Percentiles rank a stretch among this genome's conserved stretches.
Evolutionary conservation across 495 filamentous ascomycete genomes (phyloP).

Genomic region (Apiosordaria backusii): DNA sequence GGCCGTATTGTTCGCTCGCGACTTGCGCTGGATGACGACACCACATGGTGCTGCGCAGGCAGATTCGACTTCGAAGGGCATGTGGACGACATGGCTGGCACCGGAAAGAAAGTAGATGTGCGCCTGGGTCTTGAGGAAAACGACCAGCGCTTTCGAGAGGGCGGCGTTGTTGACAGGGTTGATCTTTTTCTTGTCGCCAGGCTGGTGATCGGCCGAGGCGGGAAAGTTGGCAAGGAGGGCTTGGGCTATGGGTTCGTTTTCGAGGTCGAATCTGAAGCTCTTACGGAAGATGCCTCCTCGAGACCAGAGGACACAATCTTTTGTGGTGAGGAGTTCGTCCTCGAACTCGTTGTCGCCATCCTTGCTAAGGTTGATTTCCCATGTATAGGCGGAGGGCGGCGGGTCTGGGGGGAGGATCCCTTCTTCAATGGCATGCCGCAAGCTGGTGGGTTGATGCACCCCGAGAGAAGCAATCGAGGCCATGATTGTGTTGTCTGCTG

Average conservation of each 20-base stretch:
- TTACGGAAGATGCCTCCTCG: slow-evolving; percentile 80
- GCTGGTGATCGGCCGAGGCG: slow-evolving; percentile 41
- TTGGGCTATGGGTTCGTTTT: slow-evolving; percentile 78
- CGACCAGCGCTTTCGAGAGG: slow-evolving; percentile 71
- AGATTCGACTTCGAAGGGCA: slow-evolving; percentile 90
- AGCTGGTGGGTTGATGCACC: slow-evolving; percentile 76
- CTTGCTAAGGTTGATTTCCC: slow-evolving; percentile 54
- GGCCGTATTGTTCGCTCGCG: slow-evolving; percentile 36
- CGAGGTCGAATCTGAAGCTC: slow-evolving; percentile 79
- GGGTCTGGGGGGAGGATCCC: slow-evolving; percentile 69
- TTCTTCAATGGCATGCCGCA: slow-evolving; percentile 81
- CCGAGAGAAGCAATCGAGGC: slow-evolving; percentile 84
- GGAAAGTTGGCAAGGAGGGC: slow-evolving; percentile 83
- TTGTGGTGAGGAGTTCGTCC: slow-evolving; percentile 85
- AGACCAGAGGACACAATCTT: slow-evolving; percentile 85
- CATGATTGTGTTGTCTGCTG: slow-evolving; percentile 58
- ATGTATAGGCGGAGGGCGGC: slow-evolving; percentile 63
- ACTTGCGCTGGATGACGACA: slow-evolving; percentile 77
- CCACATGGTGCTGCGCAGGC: slow-evolving; percentile 79
- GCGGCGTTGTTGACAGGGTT: slow-evolving; percentile 19
- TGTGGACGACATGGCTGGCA: slow-evolving; percentile 81
- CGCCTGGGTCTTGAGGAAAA: slow-evolving; percentile 88
- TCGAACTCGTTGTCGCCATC: slow-evolving; percentile 48
- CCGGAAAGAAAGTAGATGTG: slow-evolving; percentile 91
- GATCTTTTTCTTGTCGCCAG: slow-evolving; percentile 3